Evolutionary conservation across 2,329 filamentous ascomycete species (phyloP), one percentile per base, ranked within the genome.

Genomic region (Clarireedia homoeocarpa): DNA sequence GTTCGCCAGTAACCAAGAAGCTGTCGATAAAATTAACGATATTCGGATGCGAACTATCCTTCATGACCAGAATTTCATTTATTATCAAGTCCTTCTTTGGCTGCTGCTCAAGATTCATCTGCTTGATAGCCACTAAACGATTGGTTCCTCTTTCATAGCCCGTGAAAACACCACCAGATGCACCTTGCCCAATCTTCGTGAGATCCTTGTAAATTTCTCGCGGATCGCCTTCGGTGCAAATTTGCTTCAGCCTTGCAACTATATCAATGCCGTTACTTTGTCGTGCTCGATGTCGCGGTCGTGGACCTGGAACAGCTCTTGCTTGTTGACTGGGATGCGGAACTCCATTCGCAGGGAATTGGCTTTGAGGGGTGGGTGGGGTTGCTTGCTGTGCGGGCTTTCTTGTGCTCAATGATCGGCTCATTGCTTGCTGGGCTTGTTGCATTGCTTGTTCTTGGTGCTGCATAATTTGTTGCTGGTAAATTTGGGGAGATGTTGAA

Each of bases 11-110:
- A 57, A 91, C 87, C 10, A 99, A 78, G 71, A 91, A 97, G 71
- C 91, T 96, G 75, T 97, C 94, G 75, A 97, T 92, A 72, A 97
- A 99, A 72, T 99, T 99, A 73, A 99, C 94, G 73, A 99, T 95
- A 70, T 97, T 97, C 67, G 91, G 92, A 70, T 99, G 94, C 57
- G 89, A 94, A 77, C 91, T 96, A 67, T 97, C 94, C 75, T 95
- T 96, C 94, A 99, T 99, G 57, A 99, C 94, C 57, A 99, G 74
- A 63, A 99, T 99, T 71, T 99, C 94, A 71, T 99, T 99, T 73
- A 99, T 96, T 67, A 99, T 99, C 49, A 97, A 77, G 66, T 99
- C 94, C 73, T 99, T 99, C 81, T 97, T 97, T 2, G 94, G 94
- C 68, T 99, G 94, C 73, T 97, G 88, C 71, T 97, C 94, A 55